Evolutionary conservation across 768 basidiomycete species (phyloP).

Genomic region (Kwoniella shandongensis): DNA sequence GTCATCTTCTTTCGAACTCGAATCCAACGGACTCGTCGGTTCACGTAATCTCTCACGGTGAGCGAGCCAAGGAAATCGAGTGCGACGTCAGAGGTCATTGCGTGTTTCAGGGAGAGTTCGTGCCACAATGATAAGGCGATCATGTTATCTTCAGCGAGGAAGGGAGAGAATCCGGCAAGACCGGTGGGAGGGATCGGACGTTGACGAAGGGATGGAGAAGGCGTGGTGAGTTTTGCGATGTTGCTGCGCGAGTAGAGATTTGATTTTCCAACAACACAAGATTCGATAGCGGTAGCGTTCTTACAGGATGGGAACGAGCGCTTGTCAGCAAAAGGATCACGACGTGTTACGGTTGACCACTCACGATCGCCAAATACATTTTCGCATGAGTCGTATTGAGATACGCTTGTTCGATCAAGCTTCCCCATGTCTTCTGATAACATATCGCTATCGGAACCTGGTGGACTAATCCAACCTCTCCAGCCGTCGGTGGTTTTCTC

Average conservation of each 20-base stretch:
- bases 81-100: conserved; percentile 86
- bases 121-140: conserved; percentile 91
- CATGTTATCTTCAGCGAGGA: conserved; percentile 97
- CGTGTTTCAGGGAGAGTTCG: conserved; percentile 81
- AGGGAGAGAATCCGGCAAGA: conserved; percentile 77
- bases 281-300: conserved; percentile 81
- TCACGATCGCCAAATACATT: conserved; percentile 85
- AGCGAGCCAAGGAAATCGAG: conserved; percentile 86
- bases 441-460: conserved; percentile 89
- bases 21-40: conserved; percentile 92
- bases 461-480: conserved; percentile 77
- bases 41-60: conserved; percentile 77
- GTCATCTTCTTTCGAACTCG: conserved; percentile 95
- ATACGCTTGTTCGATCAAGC: conserved; percentile 86
- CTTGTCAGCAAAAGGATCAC: too few relatives aligned
- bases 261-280: conserved; percentile 96
- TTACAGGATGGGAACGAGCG: conserved; percentile 5
- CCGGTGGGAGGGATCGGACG: conserved; percentile 58
- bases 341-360: conserved; percentile 11
- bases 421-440: conserved; percentile 67
- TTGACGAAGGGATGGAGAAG: conserved; percentile 33
- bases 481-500: conserved; percentile 29
- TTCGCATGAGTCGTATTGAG: conserved; percentile 97
- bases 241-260: conserved; percentile 90
- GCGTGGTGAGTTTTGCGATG: conserved; percentile 60